Base-by-base conservation (phyloP, 805 yeast genomes). In the Pichia occidentalis region DNA sequence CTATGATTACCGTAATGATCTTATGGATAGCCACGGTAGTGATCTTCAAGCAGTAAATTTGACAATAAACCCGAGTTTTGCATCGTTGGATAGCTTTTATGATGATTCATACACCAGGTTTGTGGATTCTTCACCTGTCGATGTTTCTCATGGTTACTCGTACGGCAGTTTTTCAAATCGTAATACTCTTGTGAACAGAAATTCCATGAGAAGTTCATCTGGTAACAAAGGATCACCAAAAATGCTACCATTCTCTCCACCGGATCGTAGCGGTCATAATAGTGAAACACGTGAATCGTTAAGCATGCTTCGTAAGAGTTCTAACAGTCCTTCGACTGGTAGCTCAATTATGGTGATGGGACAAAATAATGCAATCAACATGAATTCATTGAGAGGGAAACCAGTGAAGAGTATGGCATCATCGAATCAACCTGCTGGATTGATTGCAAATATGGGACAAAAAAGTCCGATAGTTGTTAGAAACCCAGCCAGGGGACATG, bases 41-140 rank as follows among this genome's bases (percentile, higher is more conserved):
- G 11, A 13, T 2, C 18, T 24, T 10, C 39, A 44, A 18, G 37
- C 45, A 9, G 47, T 36, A 2, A 34, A 45, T 9, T 21, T 38
- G 16, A 29, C 44, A 2, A 46, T 79, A 12, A 79, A 75, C 44
- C 84, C 83, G 29, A 80, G 87, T 44, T 81, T 80, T 64, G 90
- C 90, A 1, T 81, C 88, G 0, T 61, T 83, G 52, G 87, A 80
- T 51, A 77, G 87, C 53, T 70, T 73, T 42, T 77, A 79, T 52
- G 65, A 53, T 32, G 56, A 52, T 29, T 44, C 50, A 3, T 42
- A 45, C 18, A 33, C 41, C 6, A 42, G 35, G n/a, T 45, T 42
- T 23, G 26, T 45, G 29, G 28, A 29, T 10, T 37, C 37, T 1
- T 17, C 40, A 9, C 17, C 24, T 6, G 10, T 23, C 13, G 16